Percentiles rank a stretch among this genome's conserved stretches.
phyloP scores from a whole-genome alignment of 1,284 basidiomycete genomes.

The Termitomyces sp. region DNA sequence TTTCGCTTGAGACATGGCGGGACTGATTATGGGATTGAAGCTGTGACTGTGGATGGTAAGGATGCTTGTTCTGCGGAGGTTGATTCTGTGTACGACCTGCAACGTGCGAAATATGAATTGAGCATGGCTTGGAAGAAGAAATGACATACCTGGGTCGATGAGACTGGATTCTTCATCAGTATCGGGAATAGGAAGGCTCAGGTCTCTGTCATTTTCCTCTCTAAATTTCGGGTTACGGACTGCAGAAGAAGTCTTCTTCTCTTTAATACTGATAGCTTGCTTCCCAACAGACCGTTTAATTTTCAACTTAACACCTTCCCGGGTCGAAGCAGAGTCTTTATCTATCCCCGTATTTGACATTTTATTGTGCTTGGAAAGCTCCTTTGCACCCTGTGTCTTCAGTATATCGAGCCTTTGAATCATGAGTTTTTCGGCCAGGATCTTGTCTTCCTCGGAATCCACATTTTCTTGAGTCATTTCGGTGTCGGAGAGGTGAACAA shows the following conservation, averaged over 20 bases:
- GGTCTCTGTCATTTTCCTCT: constrained; percentile 16
- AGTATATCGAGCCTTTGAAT: constrained; percentile 34
- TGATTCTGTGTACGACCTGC: constrained; percentile 9
- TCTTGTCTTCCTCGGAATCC: constrained; percentile 36
- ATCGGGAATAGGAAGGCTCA: constrained; percentile 7
- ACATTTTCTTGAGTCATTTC: constrained; percentile 48
- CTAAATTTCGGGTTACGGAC: constrained; percentile 16
- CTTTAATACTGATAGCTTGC: constrained; percentile 15
- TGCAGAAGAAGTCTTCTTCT: constrained; percentile 19
- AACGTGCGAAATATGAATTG: neutral
- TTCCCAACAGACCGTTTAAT: constrained; percentile 19
- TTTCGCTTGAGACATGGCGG: constrained; percentile 4
- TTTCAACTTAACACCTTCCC: constrained; percentile 23
- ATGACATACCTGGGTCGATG: constrained; percentile 9
- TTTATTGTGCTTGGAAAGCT: constrained; percentile 24
- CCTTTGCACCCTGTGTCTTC: constrained; percentile 32
- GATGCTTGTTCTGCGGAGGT: constrained; percentile 12
- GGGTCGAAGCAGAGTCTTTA: constrained; percentile 17
- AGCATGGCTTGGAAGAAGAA: neutral
- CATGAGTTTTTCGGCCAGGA: constrained; percentile 31
- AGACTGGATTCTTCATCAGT: constrained; percentile 18
- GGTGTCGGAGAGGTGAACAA: constrained; percentile 37
- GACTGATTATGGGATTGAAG: constrained; percentile 2
- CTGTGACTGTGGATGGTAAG: constrained; percentile 4
- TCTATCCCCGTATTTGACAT: constrained; percentile 18